A percentile compares a stretch with the other conserved stretches of the same genome.
Conservation (phyloP, 2,329 filamentous ascomycete species). For the Ophiostoma novo-ulmi region DNA sequence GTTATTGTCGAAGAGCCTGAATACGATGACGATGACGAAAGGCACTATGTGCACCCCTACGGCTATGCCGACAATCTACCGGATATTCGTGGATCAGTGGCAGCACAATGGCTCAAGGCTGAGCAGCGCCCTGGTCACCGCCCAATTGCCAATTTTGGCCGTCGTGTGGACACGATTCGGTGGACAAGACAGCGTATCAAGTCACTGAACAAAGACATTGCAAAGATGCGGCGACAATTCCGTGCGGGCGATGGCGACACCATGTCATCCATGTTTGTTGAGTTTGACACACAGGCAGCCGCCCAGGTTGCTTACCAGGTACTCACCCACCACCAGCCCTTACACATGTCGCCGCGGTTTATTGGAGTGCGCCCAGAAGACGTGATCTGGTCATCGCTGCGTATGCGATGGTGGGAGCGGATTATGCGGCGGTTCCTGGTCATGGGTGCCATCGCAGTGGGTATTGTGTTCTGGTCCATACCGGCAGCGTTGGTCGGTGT, state of each 20-base stretch:
- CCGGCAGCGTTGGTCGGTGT: constrained; percentile 74
- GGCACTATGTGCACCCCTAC: constrained; percentile 37
- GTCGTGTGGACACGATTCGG: constrained; percentile 83
- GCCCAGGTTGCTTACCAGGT: constrained; percentile 83
- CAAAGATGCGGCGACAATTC: constrained; percentile 52
- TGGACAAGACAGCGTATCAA: constrained; percentile 67
- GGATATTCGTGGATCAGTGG: constrained; percentile 47
- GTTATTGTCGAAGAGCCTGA: constrained; percentile 1
- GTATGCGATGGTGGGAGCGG: constrained; percentile 65
- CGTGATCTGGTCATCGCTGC: constrained; percentile 78
- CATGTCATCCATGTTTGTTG: constrained; percentile 79
- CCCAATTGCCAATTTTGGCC: constrained; percentile 57
- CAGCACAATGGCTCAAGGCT: constrained; percentile 61
- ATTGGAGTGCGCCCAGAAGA: constrained; percentile 77
- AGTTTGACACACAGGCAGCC: constrained; percentile 75
- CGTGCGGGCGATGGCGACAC: constrained; percentile 58
- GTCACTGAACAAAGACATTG: constrained; percentile 36
- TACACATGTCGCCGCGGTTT: constrained; percentile 79
- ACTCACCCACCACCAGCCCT: constrained; percentile 70
- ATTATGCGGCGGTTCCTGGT: constrained; percentile 63
- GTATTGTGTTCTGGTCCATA: constrained; percentile 81
- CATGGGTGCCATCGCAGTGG: constrained; percentile 60
- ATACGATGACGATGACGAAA: constrained; percentile 48
- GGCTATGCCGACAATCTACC: constrained; percentile 32
- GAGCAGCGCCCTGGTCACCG: constrained; percentile 68